phyloP scores from a whole-genome alignment of 148 eudicot genomes.

The Agrostemma githago region DNA sequence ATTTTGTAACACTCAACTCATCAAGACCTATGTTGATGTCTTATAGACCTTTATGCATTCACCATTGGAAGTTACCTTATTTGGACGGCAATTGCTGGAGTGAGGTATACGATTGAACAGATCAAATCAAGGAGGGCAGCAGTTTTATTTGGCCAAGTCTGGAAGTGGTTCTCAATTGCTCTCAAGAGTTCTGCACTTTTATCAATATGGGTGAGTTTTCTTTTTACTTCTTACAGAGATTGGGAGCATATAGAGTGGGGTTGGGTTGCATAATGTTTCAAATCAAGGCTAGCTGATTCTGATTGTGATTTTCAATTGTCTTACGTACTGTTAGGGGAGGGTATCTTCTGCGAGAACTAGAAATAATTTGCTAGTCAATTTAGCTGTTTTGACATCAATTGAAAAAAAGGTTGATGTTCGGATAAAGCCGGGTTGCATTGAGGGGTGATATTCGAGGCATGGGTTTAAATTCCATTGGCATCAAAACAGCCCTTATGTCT shows the following conservation, averaged over 20 bases:
- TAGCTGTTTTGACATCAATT: neutral
- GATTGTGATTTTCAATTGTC: neutral
- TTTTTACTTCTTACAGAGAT: constrained; percentile 1
- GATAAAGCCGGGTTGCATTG: neutral
- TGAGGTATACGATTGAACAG: constrained; percentile 70
- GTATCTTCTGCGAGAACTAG: neutral
- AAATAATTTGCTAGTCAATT: neutral
- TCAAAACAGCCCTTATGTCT: neutral
- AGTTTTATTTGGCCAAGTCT: constrained; percentile 57
- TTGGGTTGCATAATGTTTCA: neutral
- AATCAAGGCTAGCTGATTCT: neutral
- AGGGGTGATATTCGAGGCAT: neutral
- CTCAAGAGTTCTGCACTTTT: constrained; percentile 75
- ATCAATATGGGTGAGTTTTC: constrained; percentile 75
- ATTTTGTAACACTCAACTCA: neutral
- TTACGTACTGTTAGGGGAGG: neutral
- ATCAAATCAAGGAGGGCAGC: constrained; percentile 63
- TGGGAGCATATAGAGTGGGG: neutral
- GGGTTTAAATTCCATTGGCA: neutral
- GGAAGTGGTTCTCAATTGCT: constrained; percentile 89
- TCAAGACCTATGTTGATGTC: constrained; percentile 7
- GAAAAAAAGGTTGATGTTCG: neutral
- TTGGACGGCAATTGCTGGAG: constrained; percentile 89
- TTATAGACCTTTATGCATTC: constrained; percentile 81
- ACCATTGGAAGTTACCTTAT: constrained; percentile 91